Base-by-base conservation (phyloP, 805 yeast species). In the Wickerhamomyces queroliae region DNA sequence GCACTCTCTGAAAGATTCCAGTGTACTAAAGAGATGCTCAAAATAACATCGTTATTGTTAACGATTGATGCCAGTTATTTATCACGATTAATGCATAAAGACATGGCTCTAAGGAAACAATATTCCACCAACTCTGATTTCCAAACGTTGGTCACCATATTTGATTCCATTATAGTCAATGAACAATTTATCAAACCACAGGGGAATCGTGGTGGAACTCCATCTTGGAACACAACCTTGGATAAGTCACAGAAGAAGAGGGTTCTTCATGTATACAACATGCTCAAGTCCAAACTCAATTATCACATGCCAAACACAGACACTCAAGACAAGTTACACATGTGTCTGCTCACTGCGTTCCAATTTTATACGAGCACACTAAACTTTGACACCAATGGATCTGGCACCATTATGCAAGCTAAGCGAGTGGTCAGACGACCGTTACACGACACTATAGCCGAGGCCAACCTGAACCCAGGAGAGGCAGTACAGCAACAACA, bases 1-100 rank as follows among this genome's bases (percentile, higher is more conserved):
- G 9, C 28, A 5, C 16, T 28, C 2, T 41, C 44, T 19, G 9
- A 16, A n/a, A 16, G 22, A 10, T 23, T 15, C n/a, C 16, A 19
- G 18, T 25, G 28, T 2, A 41, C 44, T 2, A 20, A 15, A 13
- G 38, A 37, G 24, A n/a, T 37, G n/a, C 12, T 37, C 15, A 41
- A 41, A 16, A 20, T 41, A 3, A 29, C 18, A n/a, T 29, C 40
- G 7, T 29, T 41, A 3, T n/a, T 41, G 15, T 7, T 29, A 3
- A 24, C 7, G 13, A 10, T 33, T 9, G 20, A 31, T 26, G 8
- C 15, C 4, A 19, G 18, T 19, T n/a, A 21, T 2, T 15, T 34
- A 5, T 23, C 30, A 11, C 31, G 17, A n/a, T 17, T 7, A 5
- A 37, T 31, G 4, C n/a, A 25, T 31, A 29, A 26, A 15, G 20